A percentile compares a stretch with the other conserved stretches of the same genome.
Conservation (phyloP, 768 basidiomycete species). For the Lentinula edodes region DNA sequence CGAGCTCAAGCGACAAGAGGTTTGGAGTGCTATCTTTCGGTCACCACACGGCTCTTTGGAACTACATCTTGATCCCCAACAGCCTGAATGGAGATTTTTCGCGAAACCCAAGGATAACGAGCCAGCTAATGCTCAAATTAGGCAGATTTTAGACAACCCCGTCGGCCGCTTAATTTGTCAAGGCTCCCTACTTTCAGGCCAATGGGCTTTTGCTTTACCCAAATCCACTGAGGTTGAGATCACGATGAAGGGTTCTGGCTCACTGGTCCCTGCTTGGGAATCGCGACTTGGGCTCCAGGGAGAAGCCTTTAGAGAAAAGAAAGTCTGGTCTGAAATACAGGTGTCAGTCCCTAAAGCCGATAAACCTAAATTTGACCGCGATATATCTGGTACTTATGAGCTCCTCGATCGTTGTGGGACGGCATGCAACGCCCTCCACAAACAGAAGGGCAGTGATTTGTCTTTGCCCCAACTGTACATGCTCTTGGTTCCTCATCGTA, state of each 20-base stretch:
- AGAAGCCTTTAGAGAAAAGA: constrained; percentile 59
- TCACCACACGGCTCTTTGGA: constrained; percentile 69
- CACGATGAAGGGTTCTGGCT: constrained; percentile 58
- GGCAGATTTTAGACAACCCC: constrained; percentile 65
- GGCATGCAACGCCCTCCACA: constrained; percentile 80
- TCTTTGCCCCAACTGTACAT: constrained; percentile 64
- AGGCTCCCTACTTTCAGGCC: constrained; percentile 55
- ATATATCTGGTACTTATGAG: constrained; percentile 75
- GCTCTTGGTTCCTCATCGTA: constrained; percentile 85
- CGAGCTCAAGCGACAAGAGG: constrained; percentile 80
- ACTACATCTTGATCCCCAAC: constrained; percentile 67
- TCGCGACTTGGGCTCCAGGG: constrained; percentile 67
- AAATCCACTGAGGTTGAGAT: constrained; percentile 47
- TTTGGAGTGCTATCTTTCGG: constrained; percentile 79
- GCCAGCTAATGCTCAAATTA: constrained; percentile 76
- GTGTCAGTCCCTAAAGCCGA: constrained; percentile 51
- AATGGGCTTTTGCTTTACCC: constrained; percentile 81
- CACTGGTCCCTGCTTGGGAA: constrained; percentile 81
- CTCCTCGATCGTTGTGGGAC: constrained; percentile 87
- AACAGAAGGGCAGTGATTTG: constrained; percentile 44
- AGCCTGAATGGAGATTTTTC: constrained; percentile 85
- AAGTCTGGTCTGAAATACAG: constrained; percentile 61
- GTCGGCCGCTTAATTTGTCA: constrained; percentile 67
- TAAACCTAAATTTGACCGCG: constrained; percentile 55
- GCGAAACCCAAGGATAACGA: constrained; percentile 60